A percentile compares a stretch with the other conserved stretches of the same genome.
These are phyloP conservation scores for Cryptomeria japonica DNA, from an alignment of 75 land plant genomes.

Conservation along the genomic window DNA sequence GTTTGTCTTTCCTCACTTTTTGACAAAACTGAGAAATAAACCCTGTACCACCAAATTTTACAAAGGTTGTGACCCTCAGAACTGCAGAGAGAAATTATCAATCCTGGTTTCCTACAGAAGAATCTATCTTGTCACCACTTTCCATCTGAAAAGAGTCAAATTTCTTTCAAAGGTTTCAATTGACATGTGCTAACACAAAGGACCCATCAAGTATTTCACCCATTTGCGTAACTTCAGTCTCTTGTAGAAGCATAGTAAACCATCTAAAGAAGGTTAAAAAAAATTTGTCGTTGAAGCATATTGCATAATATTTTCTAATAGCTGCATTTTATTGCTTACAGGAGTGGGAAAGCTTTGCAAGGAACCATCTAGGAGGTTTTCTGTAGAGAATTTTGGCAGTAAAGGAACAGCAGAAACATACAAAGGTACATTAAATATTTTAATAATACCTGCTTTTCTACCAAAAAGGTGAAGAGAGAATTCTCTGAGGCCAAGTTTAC, in stretches of 20 bases:
- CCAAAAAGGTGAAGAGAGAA: background rate
- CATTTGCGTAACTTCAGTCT: no score
- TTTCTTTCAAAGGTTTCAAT: no score
- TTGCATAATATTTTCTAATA: background rate
- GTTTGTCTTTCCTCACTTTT: no score
- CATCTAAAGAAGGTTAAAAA: background rate
- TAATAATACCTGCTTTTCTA: background rate
- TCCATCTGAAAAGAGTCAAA: no score
- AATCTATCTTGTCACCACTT: no score
- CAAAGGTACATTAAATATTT: background rate
- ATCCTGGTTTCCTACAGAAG: no score
- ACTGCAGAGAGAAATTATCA: no score
- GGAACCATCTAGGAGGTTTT: background rate
- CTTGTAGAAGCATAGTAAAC: background rate
- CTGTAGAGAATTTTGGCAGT: background rate
- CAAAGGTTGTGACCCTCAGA: no score
- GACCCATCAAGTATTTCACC: no score
- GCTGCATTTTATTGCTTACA: constrained; percentile 1
- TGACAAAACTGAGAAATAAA: no score
- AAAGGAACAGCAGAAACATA: background rate
- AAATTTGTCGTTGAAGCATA: background rate
- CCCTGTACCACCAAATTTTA: no score
- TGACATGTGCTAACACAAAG: no score
- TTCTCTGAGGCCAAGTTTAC: background rate
- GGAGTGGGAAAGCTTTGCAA: background rate